Percentiles rank a stretch among this genome's conserved stretches.
These are phyloP conservation scores for Sphaceloma murrayae DNA, from an alignment of 2,329 filamentous ascomycete genomes.

Conservation along the genomic window DNA sequence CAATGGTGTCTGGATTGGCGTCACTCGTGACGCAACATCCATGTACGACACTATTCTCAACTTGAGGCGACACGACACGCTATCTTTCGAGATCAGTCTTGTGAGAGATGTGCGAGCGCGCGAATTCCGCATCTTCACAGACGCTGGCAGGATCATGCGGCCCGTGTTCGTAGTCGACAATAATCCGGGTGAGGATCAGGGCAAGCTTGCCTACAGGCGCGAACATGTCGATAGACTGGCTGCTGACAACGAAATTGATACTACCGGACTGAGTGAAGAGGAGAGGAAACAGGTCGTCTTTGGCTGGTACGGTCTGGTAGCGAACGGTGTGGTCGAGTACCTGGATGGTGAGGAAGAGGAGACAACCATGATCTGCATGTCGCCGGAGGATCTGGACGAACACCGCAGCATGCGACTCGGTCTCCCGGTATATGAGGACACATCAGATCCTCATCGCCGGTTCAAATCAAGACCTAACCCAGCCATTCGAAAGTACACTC, in stretches of 20 bases:
- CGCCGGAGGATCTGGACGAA: constrained; percentile 79
- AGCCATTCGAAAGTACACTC: constrained; percentile 84
- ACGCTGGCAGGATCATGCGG: constrained; percentile 88
- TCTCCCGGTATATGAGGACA: constrained; percentile 41
- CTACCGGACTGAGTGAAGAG: constrained; percentile 48
- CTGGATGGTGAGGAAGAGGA: constrained; percentile 98
- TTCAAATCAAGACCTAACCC: constrained; percentile 82
- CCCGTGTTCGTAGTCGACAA: constrained; percentile 92
- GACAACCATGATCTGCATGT: constrained; percentile 98
- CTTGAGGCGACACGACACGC: constrained; percentile 57
- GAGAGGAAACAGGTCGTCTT: constrained; percentile 54
- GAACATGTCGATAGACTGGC: constrained; percentile 72
- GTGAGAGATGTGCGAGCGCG: constrained; percentile 93
- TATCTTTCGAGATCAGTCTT: constrained; percentile 87
- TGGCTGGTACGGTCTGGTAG: constrained; percentile 80
- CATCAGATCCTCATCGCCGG: constrained; percentile 69
- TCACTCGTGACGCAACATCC: constrained; percentile 79
- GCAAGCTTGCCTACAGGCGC: constrained; percentile 72
- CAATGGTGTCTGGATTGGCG: constrained; percentile 95
- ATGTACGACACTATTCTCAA: constrained; percentile 51
- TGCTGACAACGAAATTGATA: constrained; percentile 56
- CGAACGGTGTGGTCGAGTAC: constrained; percentile 83
- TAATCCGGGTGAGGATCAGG: constrained; percentile 62
- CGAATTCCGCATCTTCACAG: constrained; percentile 97
- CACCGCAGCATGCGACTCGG: constrained; percentile 34